Evolutionary conservation across 1,284 basidiomycete genomes (phyloP).

Genomic region (Irpex sp.): DNA sequence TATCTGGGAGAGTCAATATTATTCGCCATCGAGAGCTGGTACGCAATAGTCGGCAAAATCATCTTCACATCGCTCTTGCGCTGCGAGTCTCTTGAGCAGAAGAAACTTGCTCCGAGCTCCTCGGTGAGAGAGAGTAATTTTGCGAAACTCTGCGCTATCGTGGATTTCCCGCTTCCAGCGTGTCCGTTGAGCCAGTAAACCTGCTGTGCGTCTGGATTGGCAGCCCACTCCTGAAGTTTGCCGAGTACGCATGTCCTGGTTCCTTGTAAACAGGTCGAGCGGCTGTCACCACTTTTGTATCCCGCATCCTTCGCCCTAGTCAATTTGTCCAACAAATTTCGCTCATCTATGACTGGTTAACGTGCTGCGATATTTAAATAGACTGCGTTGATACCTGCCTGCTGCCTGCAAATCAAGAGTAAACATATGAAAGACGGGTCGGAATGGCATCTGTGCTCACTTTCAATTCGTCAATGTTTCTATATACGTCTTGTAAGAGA

Average conservation of each 20-base stretch:
- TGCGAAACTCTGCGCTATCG: slow-evolving; percentile 14
- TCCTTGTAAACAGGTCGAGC: neutral
- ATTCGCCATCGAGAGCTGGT: slow-evolving; percentile 17
- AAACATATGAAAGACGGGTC: no score
- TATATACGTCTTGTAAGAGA: neutral
- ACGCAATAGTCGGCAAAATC: slow-evolving; percentile 25
- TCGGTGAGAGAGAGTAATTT: neutral
- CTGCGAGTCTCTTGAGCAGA: slow-evolving; percentile 17
- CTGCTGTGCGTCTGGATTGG: neutral
- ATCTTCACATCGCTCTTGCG: slow-evolving; percentile 12
- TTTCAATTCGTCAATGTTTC: neutral
- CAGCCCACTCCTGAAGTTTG: neutral
- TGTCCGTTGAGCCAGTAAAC: slow-evolving; percentile 14
- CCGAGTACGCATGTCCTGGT: neutral
- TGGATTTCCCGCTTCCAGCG: slow-evolving; percentile 17
- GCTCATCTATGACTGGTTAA: neutral
- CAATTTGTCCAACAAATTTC: neutral
- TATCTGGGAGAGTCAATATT: neutral
- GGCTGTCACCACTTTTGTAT: neutral
- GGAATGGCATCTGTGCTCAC: neutral
- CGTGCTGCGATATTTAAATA: neutral
- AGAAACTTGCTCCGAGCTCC: slow-evolving; percentile 23
- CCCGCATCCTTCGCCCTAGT: neutral
- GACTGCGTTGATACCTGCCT: neutral
- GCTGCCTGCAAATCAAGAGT: neutral